Evolutionary conservation across 2,329 filamentous ascomycete species (phyloP).

Genomic region (Claviceps fusiformis): DNA sequence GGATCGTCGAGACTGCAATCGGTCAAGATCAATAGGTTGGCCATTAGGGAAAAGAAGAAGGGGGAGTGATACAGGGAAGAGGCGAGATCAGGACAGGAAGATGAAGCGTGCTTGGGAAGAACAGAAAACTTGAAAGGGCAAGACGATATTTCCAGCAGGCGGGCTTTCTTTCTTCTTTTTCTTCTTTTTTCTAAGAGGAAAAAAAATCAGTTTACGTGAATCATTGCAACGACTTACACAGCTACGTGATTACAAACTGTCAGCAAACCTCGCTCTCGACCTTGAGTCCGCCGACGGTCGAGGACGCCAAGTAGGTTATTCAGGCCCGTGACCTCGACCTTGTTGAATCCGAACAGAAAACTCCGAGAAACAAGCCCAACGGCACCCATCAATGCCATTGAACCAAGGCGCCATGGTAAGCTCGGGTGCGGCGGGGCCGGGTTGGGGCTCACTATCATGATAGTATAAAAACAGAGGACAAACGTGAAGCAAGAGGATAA

Average conservation of each 20-base stretch:
- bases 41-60: not conserved
- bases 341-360: constrained; percentile 65
- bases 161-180: not conserved
- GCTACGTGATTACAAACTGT: constrained; percentile 45
- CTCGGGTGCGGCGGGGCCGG: constrained; percentile 32
- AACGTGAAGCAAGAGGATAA: not conserved
- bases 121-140: not conserved
- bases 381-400: constrained; percentile 60
- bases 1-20: constrained; percentile 73
- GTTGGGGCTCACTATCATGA: constrained; percentile 11
- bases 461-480: not conserved
- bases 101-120: too few species aligned
- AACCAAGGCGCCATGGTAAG: constrained; percentile 58
- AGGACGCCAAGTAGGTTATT: constrained; percentile 62
- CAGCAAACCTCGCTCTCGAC: constrained; percentile 62
- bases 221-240: constrained; percentile 16
- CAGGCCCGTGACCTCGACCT: constrained; percentile 63
- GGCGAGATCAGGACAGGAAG: not conserved
- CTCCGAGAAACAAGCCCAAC: constrained; percentile 56
- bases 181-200: not conserved
- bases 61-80: not conserved
- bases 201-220: not conserved
- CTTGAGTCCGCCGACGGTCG: constrained; percentile 53
- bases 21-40: not conserved
- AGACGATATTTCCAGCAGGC: not conserved